These are phyloP conservation scores for Pestalotiopsis sp. DNA, from an alignment of 2,329 filamentous ascomycete species.

Conservation along the genomic window DNA sequence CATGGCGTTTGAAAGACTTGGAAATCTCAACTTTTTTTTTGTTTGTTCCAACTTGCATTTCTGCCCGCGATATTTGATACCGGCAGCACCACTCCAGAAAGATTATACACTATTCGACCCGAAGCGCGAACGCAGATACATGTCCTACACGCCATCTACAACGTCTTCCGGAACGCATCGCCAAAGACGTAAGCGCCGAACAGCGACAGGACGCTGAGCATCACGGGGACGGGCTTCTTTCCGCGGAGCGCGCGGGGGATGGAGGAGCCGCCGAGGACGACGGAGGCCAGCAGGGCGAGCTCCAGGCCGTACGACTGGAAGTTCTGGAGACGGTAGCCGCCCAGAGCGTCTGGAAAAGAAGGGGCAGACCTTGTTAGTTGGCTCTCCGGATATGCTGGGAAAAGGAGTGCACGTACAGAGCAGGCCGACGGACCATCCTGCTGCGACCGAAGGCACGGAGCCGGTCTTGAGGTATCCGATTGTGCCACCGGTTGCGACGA, in stretches of 20 bases:
- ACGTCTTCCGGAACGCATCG: slow-evolving; percentile 57
- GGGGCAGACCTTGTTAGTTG: neutral
- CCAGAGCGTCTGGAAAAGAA: slow-evolving; percentile 65
- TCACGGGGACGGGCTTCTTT: slow-evolving; percentile 81
- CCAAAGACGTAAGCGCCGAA: slow-evolving; percentile 84
- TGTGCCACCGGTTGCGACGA: slow-evolving; percentile 86
- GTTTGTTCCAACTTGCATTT: neutral
- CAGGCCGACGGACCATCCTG: slow-evolving; percentile 79
- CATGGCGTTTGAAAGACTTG: neutral
- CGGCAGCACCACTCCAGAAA: neutral
- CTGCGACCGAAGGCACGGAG: slow-evolving; percentile 83
- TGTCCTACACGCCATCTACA: slow-evolving; percentile 29
- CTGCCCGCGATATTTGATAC: neutral
- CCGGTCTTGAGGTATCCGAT: slow-evolving; percentile 84
- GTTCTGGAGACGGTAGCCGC: slow-evolving; percentile 78
- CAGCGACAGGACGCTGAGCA: slow-evolving; percentile 76
- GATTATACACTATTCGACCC: neutral
- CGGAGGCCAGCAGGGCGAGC: slow-evolving; percentile 82
- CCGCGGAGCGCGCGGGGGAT: slow-evolving; percentile 85
- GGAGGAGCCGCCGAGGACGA: slow-evolving; percentile 81
- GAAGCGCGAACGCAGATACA: neutral
- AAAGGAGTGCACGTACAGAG: slow-evolving; percentile 47
- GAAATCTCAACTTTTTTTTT: neutral
- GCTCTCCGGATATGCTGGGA: neutral
- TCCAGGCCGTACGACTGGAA: slow-evolving; percentile 82